Base-by-base conservation (phyloP, 805 yeast species). In the Pichia thaimueangensis region DNA sequence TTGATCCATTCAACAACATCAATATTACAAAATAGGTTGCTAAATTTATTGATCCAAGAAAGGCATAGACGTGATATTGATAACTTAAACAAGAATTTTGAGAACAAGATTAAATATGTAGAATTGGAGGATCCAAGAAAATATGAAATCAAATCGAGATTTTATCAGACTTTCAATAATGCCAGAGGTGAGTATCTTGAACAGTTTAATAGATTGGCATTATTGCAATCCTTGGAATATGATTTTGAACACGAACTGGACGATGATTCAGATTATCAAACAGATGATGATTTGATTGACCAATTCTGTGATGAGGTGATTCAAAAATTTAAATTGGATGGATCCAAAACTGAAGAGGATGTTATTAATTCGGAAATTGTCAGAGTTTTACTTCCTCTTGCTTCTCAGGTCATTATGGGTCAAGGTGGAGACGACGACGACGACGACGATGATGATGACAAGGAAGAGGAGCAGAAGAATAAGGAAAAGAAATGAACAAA, bases 121-220 rank as follows among this genome's bases (percentile, higher is more conserved):
- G 52, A 51, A 27, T 48, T 64, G 32, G 36, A 43, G n/a, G 50
- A 61, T 20, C 65, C 65, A 8, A 40, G 45, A 23, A 43, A 43
- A 7, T 66, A 66, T 41, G 62, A 63, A 32, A 61, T 65, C 38
- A 64, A 60, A 43, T 63, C 69, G 0, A 62, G 63, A 0, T 48
- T 50, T 22, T 60, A 41, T 35, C 46, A 50, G 28, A 47, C 54
- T 12, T 57, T 65, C 16, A 37, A 48, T 19, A 37, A 39, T 3
- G 43, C 50, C 7, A 43, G 41, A 8, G 57, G 50, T 1, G 44
- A 45, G 1, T 57, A 60, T 42, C 43, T 44, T 11, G 51, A 47
- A 4, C 55, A 57, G n/a, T 65, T 63, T 42, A 51, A 42, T 30
- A 56, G 55, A 38, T 57, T 66, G 32, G 60, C 67, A 2, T 40